Conservation (phyloP, 495 filamentous ascomycete species). For the Aspergillus steynii region DNA sequence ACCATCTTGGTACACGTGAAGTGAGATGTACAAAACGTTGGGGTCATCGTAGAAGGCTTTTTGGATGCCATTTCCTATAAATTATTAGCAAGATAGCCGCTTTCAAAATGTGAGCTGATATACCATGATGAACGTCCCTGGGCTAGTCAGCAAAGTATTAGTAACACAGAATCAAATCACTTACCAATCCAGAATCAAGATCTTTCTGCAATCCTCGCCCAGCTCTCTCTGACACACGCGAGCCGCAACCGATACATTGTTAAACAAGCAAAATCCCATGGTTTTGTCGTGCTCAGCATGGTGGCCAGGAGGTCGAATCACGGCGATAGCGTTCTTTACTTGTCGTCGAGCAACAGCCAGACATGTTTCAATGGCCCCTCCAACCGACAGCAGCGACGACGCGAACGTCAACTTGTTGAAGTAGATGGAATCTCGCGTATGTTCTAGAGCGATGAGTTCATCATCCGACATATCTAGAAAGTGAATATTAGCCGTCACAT, state of each 20-base stretch:
- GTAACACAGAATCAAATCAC: constrained; percentile 32
- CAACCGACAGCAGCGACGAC: constrained; percentile 82
- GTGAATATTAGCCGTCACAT: background rate
- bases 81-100: constrained; percentile 21
- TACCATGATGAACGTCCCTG: constrained; percentile 68
- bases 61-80: constrained; percentile 89
- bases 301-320: constrained; percentile 93
- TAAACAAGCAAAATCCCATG: constrained; percentile 96
- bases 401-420: constrained; percentile 78
- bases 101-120: background rate
- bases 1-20: constrained; percentile 85
- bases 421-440: constrained; percentile 81
- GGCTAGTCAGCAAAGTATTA: constrained; percentile 26
- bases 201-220: constrained; percentile 76
- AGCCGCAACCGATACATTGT: constrained; percentile 92
- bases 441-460: constrained; percentile 64
- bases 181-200: constrained; percentile 95
- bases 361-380: constrained; percentile 93
- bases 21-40: constrained; percentile 91
- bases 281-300: constrained; percentile 83
- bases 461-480: constrained; percentile 52
- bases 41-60: constrained; percentile 93
- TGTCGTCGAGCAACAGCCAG: constrained; percentile 73
- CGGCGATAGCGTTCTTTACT: constrained; percentile 91
- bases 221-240: constrained; percentile 76